Evolutionary conservation across 768 basidiomycete species (phyloP).

Genomic region (Sarcomyxa edulis): DNA sequence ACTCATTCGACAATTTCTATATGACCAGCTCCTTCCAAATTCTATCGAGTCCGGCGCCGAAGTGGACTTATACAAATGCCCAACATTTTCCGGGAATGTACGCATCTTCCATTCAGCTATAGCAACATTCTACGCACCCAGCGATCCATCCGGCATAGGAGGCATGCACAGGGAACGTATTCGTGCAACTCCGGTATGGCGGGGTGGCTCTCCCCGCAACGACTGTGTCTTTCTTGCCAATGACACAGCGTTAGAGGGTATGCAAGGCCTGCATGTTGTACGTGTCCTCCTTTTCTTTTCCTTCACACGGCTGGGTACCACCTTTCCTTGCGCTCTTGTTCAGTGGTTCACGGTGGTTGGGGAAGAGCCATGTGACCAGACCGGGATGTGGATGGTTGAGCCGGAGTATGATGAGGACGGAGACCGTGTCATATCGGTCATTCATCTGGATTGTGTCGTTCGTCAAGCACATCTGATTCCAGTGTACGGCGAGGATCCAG

Average conservation of each 20-base stretch:
- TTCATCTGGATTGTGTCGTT: conserved; percentile 21
- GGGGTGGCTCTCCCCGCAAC: conserved; percentile 8
- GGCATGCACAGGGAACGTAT: conserved; percentile 24
- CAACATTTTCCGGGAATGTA: conserved; percentile 4
- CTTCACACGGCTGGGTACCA: conserved; percentile 10
- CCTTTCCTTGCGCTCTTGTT: conserved; percentile 20
- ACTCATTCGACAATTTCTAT: conserved; percentile 21
- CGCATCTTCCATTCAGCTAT: conserved; percentile 10
- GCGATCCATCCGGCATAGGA: conserved; percentile 16
- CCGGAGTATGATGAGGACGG: conserved; percentile 10
- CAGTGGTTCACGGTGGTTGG: conserved; percentile 15
- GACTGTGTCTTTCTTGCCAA: conserved; percentile 18
- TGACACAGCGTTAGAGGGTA: conserved; percentile 8
- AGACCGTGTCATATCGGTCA: not conserved
- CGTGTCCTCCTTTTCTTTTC: conserved; percentile 16
- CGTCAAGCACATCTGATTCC: conserved; percentile 12
- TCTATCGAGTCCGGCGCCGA: not conserved
- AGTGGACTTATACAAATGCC: conserved; percentile 1
- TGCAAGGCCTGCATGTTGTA: conserved; percentile 16
- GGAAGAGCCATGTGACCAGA: conserved; percentile 13
- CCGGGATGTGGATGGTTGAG: conserved; percentile 20
- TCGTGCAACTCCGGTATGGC: conserved; percentile 16
- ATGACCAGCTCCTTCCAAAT: conserved; percentile 8
- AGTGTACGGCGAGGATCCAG: conserved; percentile 14
- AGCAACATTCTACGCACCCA: conserved; percentile 20